Evolutionary conservation across 2,329 filamentous ascomycete genomes (phyloP).

Genomic region (Hansfordia pulvinata): DNA sequence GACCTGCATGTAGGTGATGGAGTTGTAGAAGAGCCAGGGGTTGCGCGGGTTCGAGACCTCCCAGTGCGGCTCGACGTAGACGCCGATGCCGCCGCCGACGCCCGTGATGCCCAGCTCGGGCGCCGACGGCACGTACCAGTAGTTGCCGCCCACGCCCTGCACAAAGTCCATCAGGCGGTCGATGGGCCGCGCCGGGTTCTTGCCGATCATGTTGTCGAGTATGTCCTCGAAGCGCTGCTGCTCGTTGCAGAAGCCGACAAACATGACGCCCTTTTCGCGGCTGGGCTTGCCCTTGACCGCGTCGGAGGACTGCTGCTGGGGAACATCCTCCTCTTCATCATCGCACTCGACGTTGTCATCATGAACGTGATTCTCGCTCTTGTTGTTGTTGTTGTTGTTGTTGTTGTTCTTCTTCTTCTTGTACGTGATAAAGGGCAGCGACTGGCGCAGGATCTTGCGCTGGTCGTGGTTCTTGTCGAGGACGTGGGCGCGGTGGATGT

Average conservation of each 20-base stretch:
- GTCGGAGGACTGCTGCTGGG: too few relatives aligned
- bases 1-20: slow-evolving; percentile 2
- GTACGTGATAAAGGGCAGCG: slow-evolving; percentile 1
- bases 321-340: too few relatives aligned
- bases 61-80: slow-evolving; percentile 3
- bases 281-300: too few relatives aligned
- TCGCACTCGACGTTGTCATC: too few relatives aligned
- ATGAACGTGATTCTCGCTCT: too few relatives aligned
- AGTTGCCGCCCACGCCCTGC: slow-evolving; percentile 1
- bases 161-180: too few relatives aligned
- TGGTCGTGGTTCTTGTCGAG: slow-evolving; percentile 3
- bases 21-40: slow-evolving; percentile 3
- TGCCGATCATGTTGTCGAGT: slow-evolving; percentile 1
- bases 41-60: slow-evolving; percentile 1
- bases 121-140: slow-evolving; percentile 3
- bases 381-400: too few relatives aligned
- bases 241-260: slow-evolving; percentile 3
- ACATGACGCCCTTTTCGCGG: slow-evolving; percentile 3
- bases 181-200: background rate
- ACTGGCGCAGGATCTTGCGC: slow-evolving; percentile 3
- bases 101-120: slow-evolving; percentile 1
- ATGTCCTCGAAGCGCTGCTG: slow-evolving; percentile 2
- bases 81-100: background rate
- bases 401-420: too few relatives aligned
- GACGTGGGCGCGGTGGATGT: slow-evolving; percentile 3